Evolutionary conservation across 148 eudicot genomes (phyloP).

Genomic region (Fallopia convolvulus): DNA sequence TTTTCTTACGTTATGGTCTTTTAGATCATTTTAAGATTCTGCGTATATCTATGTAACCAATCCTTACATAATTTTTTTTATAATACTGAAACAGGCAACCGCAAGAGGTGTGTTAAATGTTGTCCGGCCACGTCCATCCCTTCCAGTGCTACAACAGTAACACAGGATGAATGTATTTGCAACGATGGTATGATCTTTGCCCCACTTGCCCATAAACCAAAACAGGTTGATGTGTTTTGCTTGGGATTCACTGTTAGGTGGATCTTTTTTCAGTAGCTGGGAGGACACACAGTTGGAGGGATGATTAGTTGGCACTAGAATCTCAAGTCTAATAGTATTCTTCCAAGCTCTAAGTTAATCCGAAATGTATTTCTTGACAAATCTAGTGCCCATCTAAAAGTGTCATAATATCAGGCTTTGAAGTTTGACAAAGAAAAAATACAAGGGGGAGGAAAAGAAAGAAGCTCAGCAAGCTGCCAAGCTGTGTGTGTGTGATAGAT

Average conservation of each 20-base stretch:
- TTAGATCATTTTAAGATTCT: neutral
- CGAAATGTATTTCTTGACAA: neutral
- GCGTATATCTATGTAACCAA: neutral
- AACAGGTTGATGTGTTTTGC: neutral
- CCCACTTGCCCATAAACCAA: neutral
- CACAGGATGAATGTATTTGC: neutral
- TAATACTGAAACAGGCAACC: conserved; percentile 45
- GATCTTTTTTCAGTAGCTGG: neutral
- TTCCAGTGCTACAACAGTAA: conserved; percentile 35
- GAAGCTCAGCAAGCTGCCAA: neutral
- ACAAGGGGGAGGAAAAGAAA: neutral
- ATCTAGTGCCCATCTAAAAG: neutral
- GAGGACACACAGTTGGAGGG: neutral
- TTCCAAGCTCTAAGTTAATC: neutral
- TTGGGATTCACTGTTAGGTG: neutral
- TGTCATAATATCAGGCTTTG: neutral
- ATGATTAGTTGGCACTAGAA: neutral
- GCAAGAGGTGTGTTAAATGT: conserved; percentile 83
- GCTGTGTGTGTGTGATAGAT: neutral
- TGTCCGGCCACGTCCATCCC: conserved; percentile 69
- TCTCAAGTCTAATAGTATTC: neutral
- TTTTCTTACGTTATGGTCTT: neutral
- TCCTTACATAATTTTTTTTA: neutral
- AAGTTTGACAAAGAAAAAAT: neutral
- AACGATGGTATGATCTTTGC: neutral